A percentile compares a stretch with the other conserved stretches of the same genome.
Evolutionary conservation across 129 eudicot genomes (phyloP).

Genomic region (Flaveria linearis): DNA sequence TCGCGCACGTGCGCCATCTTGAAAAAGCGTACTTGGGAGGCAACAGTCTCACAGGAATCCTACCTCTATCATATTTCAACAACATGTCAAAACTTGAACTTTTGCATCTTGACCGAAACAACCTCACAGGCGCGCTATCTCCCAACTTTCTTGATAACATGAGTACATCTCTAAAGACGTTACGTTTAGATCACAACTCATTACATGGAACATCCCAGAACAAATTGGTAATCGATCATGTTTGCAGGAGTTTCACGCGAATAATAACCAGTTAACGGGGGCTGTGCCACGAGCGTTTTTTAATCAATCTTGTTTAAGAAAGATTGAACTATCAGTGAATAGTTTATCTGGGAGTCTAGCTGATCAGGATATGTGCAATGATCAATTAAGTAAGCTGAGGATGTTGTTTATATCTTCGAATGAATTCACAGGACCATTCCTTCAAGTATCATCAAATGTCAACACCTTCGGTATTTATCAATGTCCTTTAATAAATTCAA

Average conservation of each 20-base stretch:
- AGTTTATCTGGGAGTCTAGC: conserved; percentile 36
- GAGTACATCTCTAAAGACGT: conserved; percentile 22
- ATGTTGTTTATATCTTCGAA: conserved; percentile 9
- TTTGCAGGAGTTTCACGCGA: conserved; percentile 9
- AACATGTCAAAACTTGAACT: conserved; percentile 19
- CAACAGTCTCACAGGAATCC: conserved; percentile 34
- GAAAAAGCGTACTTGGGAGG: background rate
- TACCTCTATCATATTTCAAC: conserved; percentile 31
- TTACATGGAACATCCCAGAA: conserved; percentile 39
- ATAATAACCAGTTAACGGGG: conserved; percentile 41
- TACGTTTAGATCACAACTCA: conserved; percentile 16
- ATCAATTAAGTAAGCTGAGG: background rate
- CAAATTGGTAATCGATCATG: conserved; percentile 23
- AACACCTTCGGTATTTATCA: conserved; percentile 30
- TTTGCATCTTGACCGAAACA: conserved; percentile 24
- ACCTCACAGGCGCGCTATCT: conserved; percentile 37
- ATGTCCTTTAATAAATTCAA: conserved; percentile 27
- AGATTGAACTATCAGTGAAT: conserved; percentile 13
- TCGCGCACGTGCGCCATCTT: conserved; percentile 21
- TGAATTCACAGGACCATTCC: conserved; percentile 39
- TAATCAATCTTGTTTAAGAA: conserved; percentile 35
- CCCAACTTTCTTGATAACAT: conserved; percentile 21
- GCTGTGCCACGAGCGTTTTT: conserved; percentile 34
- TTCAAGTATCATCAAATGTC: conserved; percentile 25
- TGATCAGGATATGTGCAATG: conserved; percentile 16